Evolutionary conservation across 179 eudicot species (phyloP).

Genomic region (Silene noctiflora): DNA sequence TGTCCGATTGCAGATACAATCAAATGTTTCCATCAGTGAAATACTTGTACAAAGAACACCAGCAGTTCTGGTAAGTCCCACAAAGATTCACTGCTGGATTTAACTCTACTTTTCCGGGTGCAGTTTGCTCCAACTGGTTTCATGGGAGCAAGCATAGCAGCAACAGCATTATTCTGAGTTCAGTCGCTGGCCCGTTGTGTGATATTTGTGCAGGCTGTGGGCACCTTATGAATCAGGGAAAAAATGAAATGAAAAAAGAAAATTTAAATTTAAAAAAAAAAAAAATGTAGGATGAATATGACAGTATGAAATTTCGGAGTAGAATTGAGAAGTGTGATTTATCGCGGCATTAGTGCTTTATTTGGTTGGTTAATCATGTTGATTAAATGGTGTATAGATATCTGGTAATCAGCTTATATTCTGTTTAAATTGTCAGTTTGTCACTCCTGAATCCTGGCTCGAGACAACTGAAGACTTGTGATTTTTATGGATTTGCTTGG

Average conservation of each 20-base stretch:
- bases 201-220: constrained; percentile 7
- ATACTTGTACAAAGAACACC: constrained; percentile 21
- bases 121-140: constrained; percentile 22
- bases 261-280: not conserved
- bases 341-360: constrained; percentile 17
- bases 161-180: constrained; percentile 11
- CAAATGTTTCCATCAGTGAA: constrained; percentile 15
- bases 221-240: not conserved
- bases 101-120: constrained; percentile 36
- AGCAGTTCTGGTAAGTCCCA: constrained; percentile 34
- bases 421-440: not conserved
- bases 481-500: not conserved
- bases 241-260: not conserved
- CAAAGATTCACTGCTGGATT: constrained; percentile 30
- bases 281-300: not conserved
- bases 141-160: constrained; percentile 15
- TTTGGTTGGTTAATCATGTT: constrained; percentile 1
- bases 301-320: not conserved
- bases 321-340: constrained; percentile 22
- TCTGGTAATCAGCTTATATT: not conserved
- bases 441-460: not conserved
- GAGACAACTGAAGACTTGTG: not conserved
- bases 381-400: not conserved
- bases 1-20: constrained; percentile 19
- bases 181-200: constrained; percentile 16